Evolutionary conservation across 2,329 filamentous ascomycete species (phyloP).

Genomic region (Zasmidium citrigriseum): DNA sequence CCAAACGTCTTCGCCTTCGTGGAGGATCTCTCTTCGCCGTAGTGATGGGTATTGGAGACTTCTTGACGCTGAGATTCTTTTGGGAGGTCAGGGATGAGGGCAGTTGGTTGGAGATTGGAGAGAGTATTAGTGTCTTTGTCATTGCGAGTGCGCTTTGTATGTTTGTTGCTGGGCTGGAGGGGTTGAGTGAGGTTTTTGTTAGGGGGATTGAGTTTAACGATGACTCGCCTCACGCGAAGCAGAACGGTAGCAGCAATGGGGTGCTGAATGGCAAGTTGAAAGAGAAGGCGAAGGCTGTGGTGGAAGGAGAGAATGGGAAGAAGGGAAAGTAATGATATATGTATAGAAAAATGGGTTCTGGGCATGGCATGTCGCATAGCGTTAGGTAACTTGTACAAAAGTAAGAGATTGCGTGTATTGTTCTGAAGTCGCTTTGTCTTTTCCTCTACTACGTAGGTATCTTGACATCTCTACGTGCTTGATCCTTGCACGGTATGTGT

Average conservation of each 20-base stretch:
- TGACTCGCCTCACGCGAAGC: no score
- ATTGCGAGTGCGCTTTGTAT: slow-evolving; percentile 88
- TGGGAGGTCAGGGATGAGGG: slow-evolving; percentile 97
- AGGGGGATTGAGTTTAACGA: slow-evolving; percentile 70
- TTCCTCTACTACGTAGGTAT: background rate
- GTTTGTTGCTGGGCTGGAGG: slow-evolving; percentile 86
- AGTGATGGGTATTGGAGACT: slow-evolving; percentile 87
- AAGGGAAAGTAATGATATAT: background rate
- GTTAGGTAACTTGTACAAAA: no score
- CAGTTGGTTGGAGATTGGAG: slow-evolving; percentile 96
- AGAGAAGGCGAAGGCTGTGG: background rate
- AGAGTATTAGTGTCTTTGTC: slow-evolving; percentile 91
- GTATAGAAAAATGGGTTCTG: background rate
- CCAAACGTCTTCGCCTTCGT: slow-evolving; percentile 77
- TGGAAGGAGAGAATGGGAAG: background rate
- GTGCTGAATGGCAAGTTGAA: background rate
- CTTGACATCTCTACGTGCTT: background rate
- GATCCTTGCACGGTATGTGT: background rate
- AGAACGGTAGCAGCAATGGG: background rate
- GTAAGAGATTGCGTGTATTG: background rate
- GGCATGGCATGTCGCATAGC: background rate
- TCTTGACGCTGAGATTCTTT: slow-evolving; percentile 94
- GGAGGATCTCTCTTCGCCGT: slow-evolving; percentile 91
- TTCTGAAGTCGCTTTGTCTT: background rate
- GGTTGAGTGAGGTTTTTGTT: slow-evolving; percentile 80